Conservation (phyloP, 2,329 filamentous ascomycete species). For the Aspergillus phoenicis region DNA sequence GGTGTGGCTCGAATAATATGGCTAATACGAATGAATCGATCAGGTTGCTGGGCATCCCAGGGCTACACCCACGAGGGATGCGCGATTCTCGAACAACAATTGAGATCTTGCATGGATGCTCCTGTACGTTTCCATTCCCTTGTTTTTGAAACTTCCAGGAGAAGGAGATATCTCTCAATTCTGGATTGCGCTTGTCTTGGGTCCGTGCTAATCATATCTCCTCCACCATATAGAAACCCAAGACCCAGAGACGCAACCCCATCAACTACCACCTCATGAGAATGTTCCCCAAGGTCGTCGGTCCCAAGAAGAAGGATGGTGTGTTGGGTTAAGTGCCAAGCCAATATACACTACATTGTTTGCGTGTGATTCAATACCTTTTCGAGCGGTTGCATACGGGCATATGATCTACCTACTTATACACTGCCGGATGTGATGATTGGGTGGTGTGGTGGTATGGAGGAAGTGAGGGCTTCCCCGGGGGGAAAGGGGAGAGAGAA, state of each 20-base stretch:
- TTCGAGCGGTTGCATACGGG: not conserved
- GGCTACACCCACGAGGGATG: conserved; percentile 58
- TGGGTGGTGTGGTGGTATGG: no score
- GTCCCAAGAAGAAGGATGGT: conserved; percentile 66
- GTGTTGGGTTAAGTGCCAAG: conserved; percentile 33
- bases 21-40: no score
- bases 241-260: conserved; percentile 65
- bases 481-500: not conserved
- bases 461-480: no score
- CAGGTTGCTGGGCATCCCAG: conserved; percentile 53
- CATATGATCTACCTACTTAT: not conserved
- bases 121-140: conserved; percentile 56
- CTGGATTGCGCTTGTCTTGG: no score
- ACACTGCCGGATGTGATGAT: no score
- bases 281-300: conserved; percentile 72
- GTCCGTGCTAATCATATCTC: not conserved
- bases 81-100: conserved; percentile 60
- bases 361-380: not conserved
- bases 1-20: no score
- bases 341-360: not conserved
- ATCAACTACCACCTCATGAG: conserved; percentile 92
- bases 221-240: conserved; percentile 53
- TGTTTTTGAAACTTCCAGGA: no score
- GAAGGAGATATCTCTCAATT: no score
- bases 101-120: conserved; percentile 76